Evolutionary conservation across 2,329 filamentous ascomycete genomes (phyloP), one percentile per base, ranked within the genome.

Genomic region (Cyphellophora attinorum): DNA sequence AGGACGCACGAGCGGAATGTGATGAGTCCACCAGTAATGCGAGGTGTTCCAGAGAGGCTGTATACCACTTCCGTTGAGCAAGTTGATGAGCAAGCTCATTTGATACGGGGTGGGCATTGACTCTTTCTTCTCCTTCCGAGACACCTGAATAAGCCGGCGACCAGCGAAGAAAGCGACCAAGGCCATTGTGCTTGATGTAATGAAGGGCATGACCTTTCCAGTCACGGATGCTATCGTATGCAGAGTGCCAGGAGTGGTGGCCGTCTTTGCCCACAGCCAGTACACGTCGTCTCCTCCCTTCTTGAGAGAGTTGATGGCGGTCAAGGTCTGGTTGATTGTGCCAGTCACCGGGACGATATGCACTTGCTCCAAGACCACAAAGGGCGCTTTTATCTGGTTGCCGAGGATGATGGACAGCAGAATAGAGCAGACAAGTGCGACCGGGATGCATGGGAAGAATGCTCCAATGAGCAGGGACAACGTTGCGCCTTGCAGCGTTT

Each of bases 181-280:
- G n/a, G 42, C 35, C 42, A 45, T 45, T 11, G 32, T 34, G 6
- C 32, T 36, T 11, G 40, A 33, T 12, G 41, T 41, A 17, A 45
- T 33, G 21, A 41, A 45, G 2, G 42, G 42, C 11, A 45, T 44
- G n/a, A 45, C 17, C 19, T 45, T 45, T 17, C 31, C 38, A 1
- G 42, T 41, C 29, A 34, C 35, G 10, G 41, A 40, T 12, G 41
- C 39, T 13, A 45, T 46, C 31, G 37, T 39, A 13, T 39, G 39
- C 17, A 47, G 19, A 5, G 40, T 25, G 6, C 34, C 39, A 27
- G 42, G 42, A 11, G 27, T 6, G 13, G 25, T 35, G 12, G 21
- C 6, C n/a, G 12, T 34, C 6, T 10, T 34, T 6, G 33, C 27
- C 33, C 25, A 35, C n/a, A 35, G 15, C 19, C 11, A 35, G 15